Percentiles rank a stretch among this genome's conserved stretches.
Conservation (phyloP, 441 rosid species). For the Populus trichocarpa region DNA sequence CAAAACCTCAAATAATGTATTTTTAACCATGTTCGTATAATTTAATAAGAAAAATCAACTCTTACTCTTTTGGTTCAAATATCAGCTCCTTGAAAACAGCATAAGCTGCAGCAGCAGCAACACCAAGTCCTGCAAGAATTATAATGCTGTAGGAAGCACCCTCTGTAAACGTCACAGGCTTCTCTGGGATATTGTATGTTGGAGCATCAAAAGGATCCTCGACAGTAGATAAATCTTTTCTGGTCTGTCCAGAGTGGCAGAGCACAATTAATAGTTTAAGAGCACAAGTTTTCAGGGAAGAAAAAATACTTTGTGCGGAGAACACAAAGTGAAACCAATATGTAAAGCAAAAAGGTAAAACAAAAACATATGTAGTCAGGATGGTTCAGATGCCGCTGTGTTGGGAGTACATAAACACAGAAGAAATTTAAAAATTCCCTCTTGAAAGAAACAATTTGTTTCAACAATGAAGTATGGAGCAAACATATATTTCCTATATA, state of each 20-base stretch:
- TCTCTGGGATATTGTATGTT: conserved; percentile 89
- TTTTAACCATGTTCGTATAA: conserved; percentile 8
- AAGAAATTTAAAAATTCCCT: background rate
- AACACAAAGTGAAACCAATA: background rate
- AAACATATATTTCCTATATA: background rate
- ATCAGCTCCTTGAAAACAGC: conserved; percentile 87
- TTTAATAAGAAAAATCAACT: conserved; percentile 17
- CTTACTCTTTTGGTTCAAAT: conserved; percentile 96
- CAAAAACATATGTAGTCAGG: background rate
- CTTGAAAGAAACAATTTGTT: background rate
- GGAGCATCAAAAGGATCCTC: conserved; percentile 98
- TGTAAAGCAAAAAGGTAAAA: background rate
- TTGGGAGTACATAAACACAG: background rate
- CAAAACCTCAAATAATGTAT: conserved; percentile 7
- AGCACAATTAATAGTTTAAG: conserved; percentile 5
- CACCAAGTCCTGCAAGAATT: conserved; percentile 88
- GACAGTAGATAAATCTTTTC: conserved; percentile 69
- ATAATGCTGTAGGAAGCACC: conserved; percentile 90
- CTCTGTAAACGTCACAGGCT: conserved; percentile 87
- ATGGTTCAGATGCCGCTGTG: background rate
- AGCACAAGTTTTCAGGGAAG: background rate
- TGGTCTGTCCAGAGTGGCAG: conserved; percentile 44
- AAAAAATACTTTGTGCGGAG: background rate
- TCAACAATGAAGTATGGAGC: background rate
- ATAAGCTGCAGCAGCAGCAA: conserved; percentile 92